Evolutionary conservation across 179 eudicot species (phyloP).

Genomic region (Beta macrorhiza): DNA sequence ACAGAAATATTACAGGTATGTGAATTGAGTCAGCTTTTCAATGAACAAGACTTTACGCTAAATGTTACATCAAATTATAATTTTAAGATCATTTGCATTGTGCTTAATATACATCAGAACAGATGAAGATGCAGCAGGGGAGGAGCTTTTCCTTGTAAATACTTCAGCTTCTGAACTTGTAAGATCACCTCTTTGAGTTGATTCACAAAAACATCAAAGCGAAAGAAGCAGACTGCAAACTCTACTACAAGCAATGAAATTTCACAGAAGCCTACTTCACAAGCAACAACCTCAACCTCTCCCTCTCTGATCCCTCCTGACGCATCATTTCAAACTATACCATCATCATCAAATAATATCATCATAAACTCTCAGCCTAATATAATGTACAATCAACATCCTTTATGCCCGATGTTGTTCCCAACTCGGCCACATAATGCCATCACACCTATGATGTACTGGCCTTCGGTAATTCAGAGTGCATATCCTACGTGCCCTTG

Average conservation of each 20-base stretch:
- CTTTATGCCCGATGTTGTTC: conserved; percentile 21
- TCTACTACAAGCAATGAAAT: conserved; percentile 4
- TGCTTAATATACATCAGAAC: conserved; percentile 24
- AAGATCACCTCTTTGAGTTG: conserved; percentile 11
- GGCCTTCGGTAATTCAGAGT: conserved; percentile 31
- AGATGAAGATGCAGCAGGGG: conserved; percentile 39
- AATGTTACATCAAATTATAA: neutral
- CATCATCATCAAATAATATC: conserved; percentile 10
- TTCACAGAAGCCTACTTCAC: conserved; percentile 14
- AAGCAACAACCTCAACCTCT: conserved; percentile 15
- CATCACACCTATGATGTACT: conserved; percentile 31
- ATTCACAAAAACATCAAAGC: conserved; percentile 21
- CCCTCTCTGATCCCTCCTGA: conserved; percentile 9
- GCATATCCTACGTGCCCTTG: conserved; percentile 28
- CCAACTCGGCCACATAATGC: conserved; percentile 30
- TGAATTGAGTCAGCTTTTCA: neutral
- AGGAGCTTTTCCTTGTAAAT: conserved; percentile 31
- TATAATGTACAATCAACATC: conserved; percentile 21
- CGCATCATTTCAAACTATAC: conserved; percentile 11
- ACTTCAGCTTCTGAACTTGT: conserved; percentile 26
- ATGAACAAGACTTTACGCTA: neutral
- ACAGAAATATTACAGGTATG: conserved; percentile 43
- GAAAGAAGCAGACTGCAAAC: conserved; percentile 25
- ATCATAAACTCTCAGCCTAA: conserved; percentile 18
- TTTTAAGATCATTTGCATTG: neutral